Conservation (phyloP, 1,284 basidiomycete species). For the Naganishia sp. region DNA sequence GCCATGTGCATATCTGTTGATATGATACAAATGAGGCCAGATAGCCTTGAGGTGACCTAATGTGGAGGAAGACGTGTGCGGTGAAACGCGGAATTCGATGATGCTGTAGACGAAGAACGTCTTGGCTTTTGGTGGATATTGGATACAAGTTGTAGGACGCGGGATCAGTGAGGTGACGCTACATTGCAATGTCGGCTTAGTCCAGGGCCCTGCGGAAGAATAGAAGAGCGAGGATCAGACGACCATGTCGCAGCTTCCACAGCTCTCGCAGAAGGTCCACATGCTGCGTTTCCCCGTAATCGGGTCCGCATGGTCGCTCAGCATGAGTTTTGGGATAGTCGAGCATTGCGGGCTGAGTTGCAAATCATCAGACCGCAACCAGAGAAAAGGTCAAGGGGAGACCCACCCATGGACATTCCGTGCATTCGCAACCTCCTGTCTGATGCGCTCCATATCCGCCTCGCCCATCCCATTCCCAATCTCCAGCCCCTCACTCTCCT, state of each 20-base stretch:
- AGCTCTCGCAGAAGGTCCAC: conserved; percentile 51
- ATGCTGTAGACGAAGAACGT: not conserved
- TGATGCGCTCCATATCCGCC: conserved; percentile 10
- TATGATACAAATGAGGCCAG: conserved; percentile 21
- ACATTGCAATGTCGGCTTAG: no score
- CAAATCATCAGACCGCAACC: not conserved
- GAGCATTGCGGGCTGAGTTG: conserved; percentile 44
- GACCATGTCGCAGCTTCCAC: conserved; percentile 46
- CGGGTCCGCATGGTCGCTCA: conserved; percentile 50
- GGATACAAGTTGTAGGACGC: conserved; percentile 2
- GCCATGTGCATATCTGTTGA: conserved; percentile 13
- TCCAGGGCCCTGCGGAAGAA: no score
- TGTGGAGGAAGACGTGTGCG: not conserved
- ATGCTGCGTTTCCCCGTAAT: conserved; percentile 46
- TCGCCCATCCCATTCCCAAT: conserved; percentile 19
- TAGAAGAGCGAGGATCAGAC: conserved; percentile 13
- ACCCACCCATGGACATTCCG: conserved; percentile 41
- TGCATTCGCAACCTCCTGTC: conserved; percentile 42
- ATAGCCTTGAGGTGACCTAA: not conserved
- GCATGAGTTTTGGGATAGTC: conserved; percentile 48
- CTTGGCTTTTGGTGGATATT: not conserved
- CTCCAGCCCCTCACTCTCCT: conserved; percentile 7
- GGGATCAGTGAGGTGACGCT: no score
- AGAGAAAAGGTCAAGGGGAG: not conserved
- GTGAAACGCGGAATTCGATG: not conserved